A percentile compares a stretch with the other conserved stretches of the same genome.
These are phyloP conservation scores for Lunularia cruciata DNA, from an alignment of 225 moss, liverwort and hornwort species.

Conservation along the genomic window DNA sequence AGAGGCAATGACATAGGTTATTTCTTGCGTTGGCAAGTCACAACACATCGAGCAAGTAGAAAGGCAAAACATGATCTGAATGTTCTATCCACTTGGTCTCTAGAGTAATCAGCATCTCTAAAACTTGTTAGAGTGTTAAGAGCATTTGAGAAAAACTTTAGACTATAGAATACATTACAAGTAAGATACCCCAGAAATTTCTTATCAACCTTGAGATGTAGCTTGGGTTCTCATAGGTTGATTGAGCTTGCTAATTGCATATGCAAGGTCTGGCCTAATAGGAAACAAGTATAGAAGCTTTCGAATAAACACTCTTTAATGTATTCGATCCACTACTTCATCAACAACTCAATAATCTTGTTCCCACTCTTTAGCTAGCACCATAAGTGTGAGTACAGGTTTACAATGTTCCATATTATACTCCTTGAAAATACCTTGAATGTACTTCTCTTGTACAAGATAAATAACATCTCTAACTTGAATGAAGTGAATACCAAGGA, in stretches of 20 bases:
- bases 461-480: not conserved
- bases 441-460: not conserved
- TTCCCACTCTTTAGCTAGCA: not conserved
- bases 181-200: not conserved
- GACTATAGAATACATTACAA: not conserved
- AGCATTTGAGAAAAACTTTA: not conserved
- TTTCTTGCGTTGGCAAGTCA: not conserved
- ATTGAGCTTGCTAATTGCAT: not conserved
- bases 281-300: not conserved
- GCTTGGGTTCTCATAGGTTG: not conserved
- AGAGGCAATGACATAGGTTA: not conserved
- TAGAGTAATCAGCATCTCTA: not conserved
- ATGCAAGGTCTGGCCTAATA: not conserved
- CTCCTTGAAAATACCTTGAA: not conserved
- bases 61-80: not conserved
- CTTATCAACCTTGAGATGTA: not conserved
- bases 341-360: not conserved
- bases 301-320: not conserved
- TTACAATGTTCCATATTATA: not conserved
- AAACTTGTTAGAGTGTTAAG: not conserved
- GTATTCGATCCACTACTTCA: not conserved
- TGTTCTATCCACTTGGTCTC: not conserved
- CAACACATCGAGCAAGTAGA: too few relatives aligned
- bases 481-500: not conserved
- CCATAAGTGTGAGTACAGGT: not conserved